Conservation (phyloP, 2,329 filamentous ascomycete species). For the Fusarium pininemorale region DNA sequence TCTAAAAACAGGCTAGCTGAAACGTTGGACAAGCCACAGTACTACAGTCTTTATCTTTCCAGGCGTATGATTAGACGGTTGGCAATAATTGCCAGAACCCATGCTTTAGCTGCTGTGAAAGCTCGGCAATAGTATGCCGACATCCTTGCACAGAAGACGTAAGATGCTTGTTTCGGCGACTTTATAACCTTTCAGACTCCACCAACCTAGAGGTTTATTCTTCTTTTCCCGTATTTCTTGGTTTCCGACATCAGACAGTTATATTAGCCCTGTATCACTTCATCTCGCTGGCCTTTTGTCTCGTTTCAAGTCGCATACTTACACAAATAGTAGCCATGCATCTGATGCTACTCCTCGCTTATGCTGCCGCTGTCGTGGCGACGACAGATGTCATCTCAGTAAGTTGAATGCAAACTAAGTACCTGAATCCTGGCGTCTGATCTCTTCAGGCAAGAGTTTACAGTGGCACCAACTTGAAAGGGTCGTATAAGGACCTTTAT, state of each 20-base stretch:
- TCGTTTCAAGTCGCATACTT: too few relatives aligned
- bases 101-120: not conserved
- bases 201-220: not conserved
- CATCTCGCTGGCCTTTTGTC: too few relatives aligned
- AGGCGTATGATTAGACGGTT: not conserved
- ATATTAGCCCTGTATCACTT: too few relatives aligned
- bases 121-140: not conserved
- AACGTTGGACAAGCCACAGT: not conserved
- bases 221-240: too few relatives aligned
- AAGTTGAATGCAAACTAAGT: accelerated
- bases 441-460: not conserved
- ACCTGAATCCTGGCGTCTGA: accelerated
- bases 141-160: too few relatives aligned
- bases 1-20: not conserved
- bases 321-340: not conserved
- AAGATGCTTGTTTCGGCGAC: too few relatives aligned
- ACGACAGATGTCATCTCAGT: not conserved
- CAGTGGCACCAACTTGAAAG: not conserved
- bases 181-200: not conserved
- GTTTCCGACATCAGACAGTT: too few relatives aligned
- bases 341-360: not conserved
- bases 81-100: not conserved
- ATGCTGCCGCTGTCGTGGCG: not conserved
- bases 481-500: not conserved
- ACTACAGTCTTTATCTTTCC: not conserved